Base-by-base conservation (phyloP, 2,329 filamentous ascomycete genomes). In the Arthrobotrys pseudoclavata region DNA sequence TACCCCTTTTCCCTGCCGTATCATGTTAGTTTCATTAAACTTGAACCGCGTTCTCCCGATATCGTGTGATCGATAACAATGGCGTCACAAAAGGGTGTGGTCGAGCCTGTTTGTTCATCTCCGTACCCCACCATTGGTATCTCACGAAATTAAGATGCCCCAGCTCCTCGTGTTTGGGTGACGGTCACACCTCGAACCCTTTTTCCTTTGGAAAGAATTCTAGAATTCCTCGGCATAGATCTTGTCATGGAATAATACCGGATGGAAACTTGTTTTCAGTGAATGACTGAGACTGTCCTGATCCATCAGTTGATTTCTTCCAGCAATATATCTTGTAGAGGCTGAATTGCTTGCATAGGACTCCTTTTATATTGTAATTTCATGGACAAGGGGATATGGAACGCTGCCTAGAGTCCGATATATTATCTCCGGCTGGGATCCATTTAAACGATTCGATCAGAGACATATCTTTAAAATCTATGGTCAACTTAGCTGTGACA, bases 31-130 rank as follows among this genome's bases (percentile, higher is more conserved):
- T 53, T 66, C 47, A 37, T 66, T 66, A 53, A 66, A 31, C 40
- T 63, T 24, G 60, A 50, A 63, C 45, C 60, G 60, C 42, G 60
- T 50, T 63, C 31, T 63, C 60, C 60, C 60, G 60, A 63, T 48
- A 63, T 37, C 60, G 60, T 50, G 60, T 60, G 55, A 60, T 60
- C 31, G 55, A 60, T 60, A 60, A 42, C 31, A 60, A 15, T 42
- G 29, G 40, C 47, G 57, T 37, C 42, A 37, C 57, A 62, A 45
- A 20, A 37, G 52, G 29, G 52, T 60, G 55, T 60, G 55, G 55
- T 60, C 55, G 22, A 60, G 31, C 55, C 50, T 34, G 20, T 42
- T 60, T 34, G 18, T n/a, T 63, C 40, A 63, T 63, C 45, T 50
- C 60, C 60, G 26, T 50, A 29, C 60, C 60, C 40, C 60, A 63